Evolutionary conservation across 2,329 filamentous ascomycete species (phyloP).

Genomic region (Sporothrix globosa): DNA sequence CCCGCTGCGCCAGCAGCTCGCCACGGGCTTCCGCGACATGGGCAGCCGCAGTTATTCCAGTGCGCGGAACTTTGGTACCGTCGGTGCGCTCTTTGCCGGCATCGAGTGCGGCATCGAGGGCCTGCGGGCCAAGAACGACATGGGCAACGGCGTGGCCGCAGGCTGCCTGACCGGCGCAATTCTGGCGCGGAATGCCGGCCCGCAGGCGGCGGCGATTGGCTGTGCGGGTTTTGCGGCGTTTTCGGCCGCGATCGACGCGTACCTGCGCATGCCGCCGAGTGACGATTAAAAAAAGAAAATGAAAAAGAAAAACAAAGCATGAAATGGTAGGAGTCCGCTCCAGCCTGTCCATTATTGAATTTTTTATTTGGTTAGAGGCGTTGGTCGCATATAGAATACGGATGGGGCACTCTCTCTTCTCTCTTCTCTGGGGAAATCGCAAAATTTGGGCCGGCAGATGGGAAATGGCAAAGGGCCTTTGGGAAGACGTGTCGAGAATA

Average conservation of each 20-base stretch:
- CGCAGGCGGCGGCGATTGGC: slow-evolving; percentile 82
- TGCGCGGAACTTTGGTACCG: slow-evolving; percentile 93
- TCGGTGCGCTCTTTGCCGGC: slow-evolving; percentile 86
- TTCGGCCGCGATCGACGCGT: slow-evolving; percentile 86
- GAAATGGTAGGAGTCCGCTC: too few relatives aligned
- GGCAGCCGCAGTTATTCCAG: slow-evolving; percentile 77
- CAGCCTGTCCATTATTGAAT: background rate
- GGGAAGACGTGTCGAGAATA: background rate
- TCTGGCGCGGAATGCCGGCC: slow-evolving; percentile 82
- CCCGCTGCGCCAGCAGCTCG: slow-evolving; percentile 81
- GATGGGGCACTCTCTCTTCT: slow-evolving; percentile 19
- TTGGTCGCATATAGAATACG: slow-evolving; percentile 22
- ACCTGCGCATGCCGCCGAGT: slow-evolving; percentile 74
- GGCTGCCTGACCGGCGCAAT: slow-evolving; percentile 92
- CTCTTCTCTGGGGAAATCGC: background rate
- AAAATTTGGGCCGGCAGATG: background rate
- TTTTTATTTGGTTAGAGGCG: slow-evolving; percentile 23
- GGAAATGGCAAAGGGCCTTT: background rate
- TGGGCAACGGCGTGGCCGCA: slow-evolving; percentile 82
- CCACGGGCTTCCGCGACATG: slow-evolving; percentile 91
- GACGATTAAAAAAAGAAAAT: slow-evolving; percentile 51
- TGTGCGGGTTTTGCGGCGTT: slow-evolving; percentile 95
- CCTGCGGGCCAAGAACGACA: slow-evolving; percentile 87
- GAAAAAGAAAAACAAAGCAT: too few relatives aligned
- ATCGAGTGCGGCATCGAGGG: slow-evolving; percentile 97